Evolutionary conservation across 2,329 filamentous ascomycete genomes (phyloP).

Genomic region (Byssochlamys sp.): DNA sequence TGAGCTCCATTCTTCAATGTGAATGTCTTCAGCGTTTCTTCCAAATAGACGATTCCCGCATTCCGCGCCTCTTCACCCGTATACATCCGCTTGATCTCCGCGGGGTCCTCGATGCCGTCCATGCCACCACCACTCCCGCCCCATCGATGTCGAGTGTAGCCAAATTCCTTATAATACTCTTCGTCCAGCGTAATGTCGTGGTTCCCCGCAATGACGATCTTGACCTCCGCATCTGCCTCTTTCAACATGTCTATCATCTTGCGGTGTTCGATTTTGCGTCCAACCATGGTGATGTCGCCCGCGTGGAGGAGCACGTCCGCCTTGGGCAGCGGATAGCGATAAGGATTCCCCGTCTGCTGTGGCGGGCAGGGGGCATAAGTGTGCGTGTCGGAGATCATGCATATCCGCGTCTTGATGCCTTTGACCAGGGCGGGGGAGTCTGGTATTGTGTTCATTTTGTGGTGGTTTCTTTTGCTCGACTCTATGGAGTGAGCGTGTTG

Average conservation of each 20-base stretch:
- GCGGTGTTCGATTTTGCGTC: conserved; percentile 40
- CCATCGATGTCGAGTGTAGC: conserved; percentile 18
- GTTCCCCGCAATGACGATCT: conserved; percentile 55
- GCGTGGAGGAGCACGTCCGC: conserved; percentile 49
- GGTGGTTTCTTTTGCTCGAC: background rate
- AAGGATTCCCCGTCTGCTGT: conserved; percentile 15
- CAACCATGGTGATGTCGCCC: conserved; percentile 49
- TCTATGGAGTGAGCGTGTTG: background rate
- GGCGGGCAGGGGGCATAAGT: conserved; percentile 16
- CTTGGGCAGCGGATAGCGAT: conserved; percentile 37
- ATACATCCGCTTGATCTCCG: conserved; percentile 38
- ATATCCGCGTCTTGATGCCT: conserved; percentile 31
- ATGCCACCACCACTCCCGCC: background rate
- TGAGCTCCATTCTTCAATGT: conserved; percentile 39
- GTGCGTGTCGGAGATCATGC: conserved; percentile 37
- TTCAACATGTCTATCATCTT: conserved; percentile 39
- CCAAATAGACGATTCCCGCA: conserved; percentile 46
- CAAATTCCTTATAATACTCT: conserved; percentile 33
- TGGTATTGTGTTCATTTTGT: background rate
- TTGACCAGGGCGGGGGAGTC: background rate
- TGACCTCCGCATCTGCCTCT: conserved; percentile 44
- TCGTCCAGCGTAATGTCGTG: conserved; percentile 52
- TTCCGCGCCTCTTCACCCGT: conserved; percentile 33
- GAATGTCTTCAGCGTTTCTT: conserved; percentile 44
- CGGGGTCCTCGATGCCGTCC: conserved; percentile 11